A percentile compares a stretch with the other conserved stretches of the same genome.
Evolutionary conservation across 805 yeast genomes (phyloP).

Genomic region (Starmerella cellae): DNA sequence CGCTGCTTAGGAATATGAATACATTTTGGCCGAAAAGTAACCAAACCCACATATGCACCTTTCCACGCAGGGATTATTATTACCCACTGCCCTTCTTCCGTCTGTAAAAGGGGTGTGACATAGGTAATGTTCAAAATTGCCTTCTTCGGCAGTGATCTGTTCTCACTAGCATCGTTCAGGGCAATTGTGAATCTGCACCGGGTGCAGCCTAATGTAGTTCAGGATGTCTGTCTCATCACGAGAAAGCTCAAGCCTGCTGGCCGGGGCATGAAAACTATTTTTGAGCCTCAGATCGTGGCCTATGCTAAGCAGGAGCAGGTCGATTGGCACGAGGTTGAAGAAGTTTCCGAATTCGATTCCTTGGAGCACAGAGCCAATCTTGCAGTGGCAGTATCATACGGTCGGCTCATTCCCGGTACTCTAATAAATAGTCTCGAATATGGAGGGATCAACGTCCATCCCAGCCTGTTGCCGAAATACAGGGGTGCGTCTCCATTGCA

Average conservation of each 20-base stretch:
- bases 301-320: slow-evolving; percentile 12
- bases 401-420: slow-evolving; percentile 56
- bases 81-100: too few relatives aligned
- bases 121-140: slow-evolving; percentile 17
- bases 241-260: slow-evolving; percentile 19
- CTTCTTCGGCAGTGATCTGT: slow-evolving; percentile 21
- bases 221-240: slow-evolving; percentile 9
- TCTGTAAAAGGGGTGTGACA: too few relatives aligned
- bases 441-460: slow-evolving; percentile 86
- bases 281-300: slow-evolving; percentile 14
- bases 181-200: slow-evolving; percentile 8
- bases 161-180: slow-evolving; percentile 15
- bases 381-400: slow-evolving; percentile 87
- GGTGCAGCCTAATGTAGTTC: slow-evolving; percentile 6
- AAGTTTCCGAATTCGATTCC: slow-evolving; percentile 8
- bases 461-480: slow-evolving; percentile 66
- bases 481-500: slow-evolving; percentile 90
- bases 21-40: too few relatives aligned
- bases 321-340: slow-evolving; percentile 16
- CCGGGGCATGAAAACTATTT: slow-evolving; percentile 18
- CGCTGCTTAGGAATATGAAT: too few relatives aligned
- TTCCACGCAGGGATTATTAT: too few relatives aligned
- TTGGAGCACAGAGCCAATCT: slow-evolving; percentile 29
- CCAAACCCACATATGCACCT: too few relatives aligned
- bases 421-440: slow-evolving; percentile 38